Evolutionary conservation across 2,329 filamentous ascomycete species (phyloP).

Genomic region (Xylariaceae sp.): DNA sequence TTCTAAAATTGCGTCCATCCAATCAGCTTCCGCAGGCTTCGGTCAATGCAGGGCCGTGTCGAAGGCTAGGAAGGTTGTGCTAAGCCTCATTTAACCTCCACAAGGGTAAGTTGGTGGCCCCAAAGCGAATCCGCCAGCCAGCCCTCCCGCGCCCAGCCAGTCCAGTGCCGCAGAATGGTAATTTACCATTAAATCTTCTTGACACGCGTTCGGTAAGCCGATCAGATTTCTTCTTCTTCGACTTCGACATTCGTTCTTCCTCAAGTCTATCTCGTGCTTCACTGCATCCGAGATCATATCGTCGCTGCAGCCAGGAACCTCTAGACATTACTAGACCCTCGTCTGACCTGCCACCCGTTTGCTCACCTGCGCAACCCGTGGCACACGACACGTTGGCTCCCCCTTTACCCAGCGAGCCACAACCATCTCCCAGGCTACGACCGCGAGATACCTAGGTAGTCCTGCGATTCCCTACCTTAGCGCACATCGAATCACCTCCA

Average conservation of each 20-base stretch:
- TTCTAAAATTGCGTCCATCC: too few species aligned
- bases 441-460: too few species aligned
- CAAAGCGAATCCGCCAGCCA: not conserved
- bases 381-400: not conserved
- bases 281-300: slow-evolving; percentile 3
- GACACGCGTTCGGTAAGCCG: slow-evolving; percentile 7
- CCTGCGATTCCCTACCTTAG: too few species aligned
- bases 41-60: too few species aligned
- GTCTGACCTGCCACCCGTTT: too few species aligned
- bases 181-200: slow-evolving; percentile 11
- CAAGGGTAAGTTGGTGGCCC: slow-evolving; percentile 2
- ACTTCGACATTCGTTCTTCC: slow-evolving; percentile 2
- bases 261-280: slow-evolving; percentile 7
- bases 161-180: slow-evolving; percentile 3
- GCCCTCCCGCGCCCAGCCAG: too few species aligned
- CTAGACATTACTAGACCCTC: not conserved
- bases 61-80: not conserved
- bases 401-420: not conserved
- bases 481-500: too few species aligned
- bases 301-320: too few species aligned
- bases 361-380: too few species aligned
- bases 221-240: too few species aligned
- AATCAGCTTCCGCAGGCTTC: too few species aligned
- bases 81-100: slow-evolving; percentile 7
- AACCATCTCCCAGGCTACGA: not conserved